phyloP scores from a whole-genome alignment of 2,329 filamentous ascomycete species.

The Fusarium guadeloupense region DNA sequence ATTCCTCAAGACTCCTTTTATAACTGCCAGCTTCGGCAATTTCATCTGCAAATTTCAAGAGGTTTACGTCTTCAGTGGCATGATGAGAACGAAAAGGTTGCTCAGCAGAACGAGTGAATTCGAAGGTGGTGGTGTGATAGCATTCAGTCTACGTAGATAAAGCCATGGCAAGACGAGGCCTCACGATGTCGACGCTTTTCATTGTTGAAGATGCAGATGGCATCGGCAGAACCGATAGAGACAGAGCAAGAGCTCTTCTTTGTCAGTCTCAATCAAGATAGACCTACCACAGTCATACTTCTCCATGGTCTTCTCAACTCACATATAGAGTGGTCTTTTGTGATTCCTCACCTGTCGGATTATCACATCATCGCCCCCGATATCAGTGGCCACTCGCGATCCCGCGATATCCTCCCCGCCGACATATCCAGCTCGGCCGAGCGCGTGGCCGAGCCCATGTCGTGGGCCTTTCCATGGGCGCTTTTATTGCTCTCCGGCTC shows the following conservation, averaged over 20 bases:
- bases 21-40: neutral
- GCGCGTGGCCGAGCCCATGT: constrained; percentile 52
- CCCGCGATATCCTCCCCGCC: constrained; percentile 45
- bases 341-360: constrained; percentile 47
- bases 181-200: neutral
- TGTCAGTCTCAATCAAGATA: constrained; percentile 43
- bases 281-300: constrained; percentile 44
- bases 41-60: neutral
- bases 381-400: constrained; percentile 52
- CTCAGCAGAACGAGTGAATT: neutral
- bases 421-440: constrained; percentile 46
- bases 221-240: neutral
- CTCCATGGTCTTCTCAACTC: constrained; percentile 48
- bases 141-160: neutral
- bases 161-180: neutral
- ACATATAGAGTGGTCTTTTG: constrained; percentile 47
- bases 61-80: neutral
- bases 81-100: neutral
- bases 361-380: constrained; percentile 54
- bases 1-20: neutral
- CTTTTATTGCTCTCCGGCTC: constrained; percentile 48
- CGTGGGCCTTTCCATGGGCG: constrained; percentile 54
- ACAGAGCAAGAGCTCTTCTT: constrained; percentile 40
- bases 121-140: neutral
- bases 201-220: constrained; percentile 1